phyloP scores from a whole-genome alignment of 345 rosid species.

The Balakata baccata region DNA sequence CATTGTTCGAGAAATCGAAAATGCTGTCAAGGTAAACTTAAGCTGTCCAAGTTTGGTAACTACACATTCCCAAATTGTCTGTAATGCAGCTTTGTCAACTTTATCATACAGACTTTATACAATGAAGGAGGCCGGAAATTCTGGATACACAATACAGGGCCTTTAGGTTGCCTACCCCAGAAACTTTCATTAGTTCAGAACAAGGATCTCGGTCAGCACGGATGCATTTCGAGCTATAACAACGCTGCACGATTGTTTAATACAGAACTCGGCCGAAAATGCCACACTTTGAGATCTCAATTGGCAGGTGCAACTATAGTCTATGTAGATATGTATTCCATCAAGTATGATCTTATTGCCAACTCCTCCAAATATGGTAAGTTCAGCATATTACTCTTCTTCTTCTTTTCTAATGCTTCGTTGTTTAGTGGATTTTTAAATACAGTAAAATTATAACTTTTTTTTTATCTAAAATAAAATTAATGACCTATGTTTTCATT shows the following conservation, averaged over 20 bases:
- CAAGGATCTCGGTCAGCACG: conserved; percentile 43
- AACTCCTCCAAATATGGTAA: conserved; percentile 55
- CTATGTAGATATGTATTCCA: conserved; percentile 65
- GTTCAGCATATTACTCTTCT: not conserved
- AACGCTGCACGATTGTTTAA: conserved; percentile 69
- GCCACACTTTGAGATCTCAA: conserved; percentile 47
- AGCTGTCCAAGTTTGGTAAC: not conserved
- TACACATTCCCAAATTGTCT: too few species aligned
- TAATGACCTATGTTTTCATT: too few species aligned
- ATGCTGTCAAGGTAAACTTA: conserved; percentile 54
- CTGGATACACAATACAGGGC: conserved; percentile 93
- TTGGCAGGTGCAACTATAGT: conserved; percentile 50
- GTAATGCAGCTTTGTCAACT: too few species aligned
- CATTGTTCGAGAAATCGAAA: conserved; percentile 50
- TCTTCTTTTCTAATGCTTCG: not conserved
- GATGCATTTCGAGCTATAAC: conserved; percentile 61
- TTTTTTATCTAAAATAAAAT: too few species aligned
- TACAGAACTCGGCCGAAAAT: conserved; percentile 42
- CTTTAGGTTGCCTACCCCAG: conserved; percentile 86
- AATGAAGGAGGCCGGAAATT: conserved; percentile 71
- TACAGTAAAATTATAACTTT: too few species aligned
- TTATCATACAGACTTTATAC: conserved; percentile 41
- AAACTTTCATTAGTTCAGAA: conserved; percentile 52
- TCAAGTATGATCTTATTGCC: conserved; percentile 71
- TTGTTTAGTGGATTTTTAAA: too few species aligned